Evolutionary conservation across 1,139 yeast genomes (phyloP), one percentile per base, ranked within the genome.

Genomic region (Geotrichum carabidarum): DNA sequence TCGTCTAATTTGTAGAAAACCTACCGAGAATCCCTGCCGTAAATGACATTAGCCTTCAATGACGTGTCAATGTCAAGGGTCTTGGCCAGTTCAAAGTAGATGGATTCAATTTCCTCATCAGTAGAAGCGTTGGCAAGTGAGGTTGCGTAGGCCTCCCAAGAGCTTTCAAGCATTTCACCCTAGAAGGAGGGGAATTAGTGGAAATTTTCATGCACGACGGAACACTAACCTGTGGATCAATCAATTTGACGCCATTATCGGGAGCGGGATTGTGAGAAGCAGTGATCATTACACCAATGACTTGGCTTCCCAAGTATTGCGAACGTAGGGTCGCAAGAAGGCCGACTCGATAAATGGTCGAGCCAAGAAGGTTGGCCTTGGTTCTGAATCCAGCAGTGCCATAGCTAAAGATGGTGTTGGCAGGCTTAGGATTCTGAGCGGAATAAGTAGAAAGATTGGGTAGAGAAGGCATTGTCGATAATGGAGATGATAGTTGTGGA

Each of bases 301-400:
- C 80, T 65, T 84, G 75, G 1, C 95, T 90, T 1, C 74, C 72
- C 48, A 86, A 73, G 61, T 74, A 78, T 60, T 85, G 79, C 27
- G 98, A 90, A 66, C 99, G 78, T 61, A 93, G 74, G 4, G 84
- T 74, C 0, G 99, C 97, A 44, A 91, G 69, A 15, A 90, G 74
- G 0, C 97, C 96, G 18, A 86, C 89, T 12, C 94, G 80, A 70
- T 82, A 90, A 69, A 88, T 85, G 50, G 91, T 94, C 34, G 91
- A 84, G 67, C 89, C 96, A 61, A 93, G 74, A 31, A 78, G 69
- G 47, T 72, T 68, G 4, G 96, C 93, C 55, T 80, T 74, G 75
- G 84, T 84, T 60, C 99, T 81, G 74, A 94, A 93, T 8, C 99
- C 99, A 1, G 99, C 99, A 0, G 99, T 93, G 17, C 99, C 99